Evolutionary conservation across 108 stramenopile genomes (phyloP).

Genomic region (Cylindrotheca closterium): DNA sequence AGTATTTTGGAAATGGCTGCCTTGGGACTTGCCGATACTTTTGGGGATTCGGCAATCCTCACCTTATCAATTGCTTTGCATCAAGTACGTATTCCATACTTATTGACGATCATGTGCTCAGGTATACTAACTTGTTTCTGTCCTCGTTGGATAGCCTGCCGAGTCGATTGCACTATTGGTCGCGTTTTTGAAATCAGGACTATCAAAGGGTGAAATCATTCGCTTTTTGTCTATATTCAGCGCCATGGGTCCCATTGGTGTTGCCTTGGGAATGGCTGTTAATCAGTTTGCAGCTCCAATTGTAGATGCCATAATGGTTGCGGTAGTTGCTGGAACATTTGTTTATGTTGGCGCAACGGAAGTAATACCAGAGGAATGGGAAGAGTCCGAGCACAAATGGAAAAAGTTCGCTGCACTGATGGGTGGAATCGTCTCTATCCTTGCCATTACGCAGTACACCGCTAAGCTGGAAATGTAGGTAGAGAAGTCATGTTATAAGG

Average conservation of each 20-base stretch:
- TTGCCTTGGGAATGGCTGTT: conserved; percentile 83
- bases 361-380: conserved; percentile 96
- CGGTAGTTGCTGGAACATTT: conserved; percentile 97
- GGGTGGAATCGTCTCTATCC: conserved; percentile 76
- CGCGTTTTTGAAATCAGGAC: conserved; percentile 94
- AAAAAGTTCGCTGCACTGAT: conserved; percentile 88
- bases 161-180: conserved; percentile 96
- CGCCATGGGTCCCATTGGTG: conserved; percentile 85
- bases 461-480: conserved; percentile 51
- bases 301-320: conserved; percentile 92
- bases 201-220: conserved; percentile 83
- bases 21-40: conserved; percentile 83
- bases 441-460: conserved; percentile 85
- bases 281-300: conserved; percentile 87
- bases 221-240: conserved; percentile 84
- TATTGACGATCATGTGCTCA: not conserved
- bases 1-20: conserved; percentile 95
- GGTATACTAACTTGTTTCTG: not conserved
- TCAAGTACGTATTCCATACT: conserved; percentile 50
- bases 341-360: conserved; percentile 99
- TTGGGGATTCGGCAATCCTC: conserved; percentile 85
- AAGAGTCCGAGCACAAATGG: conserved; percentile 91
- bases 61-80: conserved; percentile 92
- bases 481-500: too few species aligned
- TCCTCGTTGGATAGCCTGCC: conserved; percentile 81